phyloP scores from a whole-genome alignment of 1,139 yeast genomes.

The Yarrowia galli region DNA sequence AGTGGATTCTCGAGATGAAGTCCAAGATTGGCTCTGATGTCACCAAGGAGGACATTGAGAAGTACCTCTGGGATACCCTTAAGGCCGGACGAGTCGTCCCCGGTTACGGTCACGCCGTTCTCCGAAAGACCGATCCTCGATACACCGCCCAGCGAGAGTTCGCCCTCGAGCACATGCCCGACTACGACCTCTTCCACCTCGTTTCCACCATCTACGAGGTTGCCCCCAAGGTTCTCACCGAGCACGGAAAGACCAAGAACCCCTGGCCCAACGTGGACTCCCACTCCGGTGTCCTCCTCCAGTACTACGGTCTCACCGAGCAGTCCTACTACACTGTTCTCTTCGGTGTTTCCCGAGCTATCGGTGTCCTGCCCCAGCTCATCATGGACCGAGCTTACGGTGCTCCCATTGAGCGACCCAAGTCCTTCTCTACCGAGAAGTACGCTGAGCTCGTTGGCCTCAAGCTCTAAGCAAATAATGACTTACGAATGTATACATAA shows the following conservation, averaged over 20 bases:
- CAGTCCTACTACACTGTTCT: conserved; percentile 64
- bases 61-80: conserved; percentile 92
- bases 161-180: conserved; percentile 97
- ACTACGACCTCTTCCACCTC: conserved; percentile 90
- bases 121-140: conserved; percentile 98
- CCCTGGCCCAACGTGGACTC: conserved; percentile 72
- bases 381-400: conserved; percentile 68
- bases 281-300: conserved; percentile 63
- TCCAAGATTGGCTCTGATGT: conserved; percentile 77
- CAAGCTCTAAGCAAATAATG: conserved; percentile 47
- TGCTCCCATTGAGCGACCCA: conserved; percentile 69
- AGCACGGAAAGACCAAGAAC: conserved; percentile 69
- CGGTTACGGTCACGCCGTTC: conserved; percentile 97
- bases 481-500: conserved; percentile 36
- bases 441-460: conserved; percentile 56
- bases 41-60: conserved; percentile 82
- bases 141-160: conserved; percentile 98
- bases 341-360: conserved; percentile 65
- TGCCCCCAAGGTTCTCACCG: conserved; percentile 62
- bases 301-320: conserved; percentile 65
- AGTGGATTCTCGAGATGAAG: conserved; percentile 88
- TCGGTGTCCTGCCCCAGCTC: conserved; percentile 65
- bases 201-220: conserved; percentile 69
- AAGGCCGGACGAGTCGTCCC: conserved; percentile 96
- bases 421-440: conserved; percentile 58